These are phyloP conservation scores for Pythium brachiatum DNA, from an alignment of 352 stramenopile species.

Conservation along the genomic window DNA sequence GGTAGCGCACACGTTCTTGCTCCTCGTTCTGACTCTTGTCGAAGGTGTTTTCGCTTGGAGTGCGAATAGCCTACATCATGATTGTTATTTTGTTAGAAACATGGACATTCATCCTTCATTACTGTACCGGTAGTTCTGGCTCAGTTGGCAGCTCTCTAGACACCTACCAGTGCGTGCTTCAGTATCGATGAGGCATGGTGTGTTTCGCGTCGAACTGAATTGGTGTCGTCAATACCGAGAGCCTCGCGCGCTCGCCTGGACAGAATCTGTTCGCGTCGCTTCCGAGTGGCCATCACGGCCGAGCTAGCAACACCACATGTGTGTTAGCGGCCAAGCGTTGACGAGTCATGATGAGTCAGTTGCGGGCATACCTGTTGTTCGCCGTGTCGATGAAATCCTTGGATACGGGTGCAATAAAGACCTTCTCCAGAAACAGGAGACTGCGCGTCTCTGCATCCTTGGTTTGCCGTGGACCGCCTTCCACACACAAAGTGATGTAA, in stretches of 20 bases:
- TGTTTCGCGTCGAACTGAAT: not conserved
- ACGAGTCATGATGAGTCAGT: too few relatives aligned
- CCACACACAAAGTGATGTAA: not conserved
- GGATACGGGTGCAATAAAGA: constrained; percentile 12
- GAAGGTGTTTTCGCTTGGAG: not conserved
- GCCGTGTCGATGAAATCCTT: not conserved
- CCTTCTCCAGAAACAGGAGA: constrained; percentile 11
- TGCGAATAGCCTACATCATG: not conserved
- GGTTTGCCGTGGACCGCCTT: not conserved
- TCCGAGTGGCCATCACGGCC: not conserved
- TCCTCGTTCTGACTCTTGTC: not conserved
- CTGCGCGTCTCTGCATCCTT: not conserved
- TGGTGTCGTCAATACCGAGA: not conserved
- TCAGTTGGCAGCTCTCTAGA: too few relatives aligned
- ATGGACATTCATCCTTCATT: too few relatives aligned
- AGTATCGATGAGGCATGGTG: not conserved
- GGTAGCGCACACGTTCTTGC: not conserved
- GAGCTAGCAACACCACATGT: not conserved
- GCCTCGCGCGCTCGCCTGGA: not conserved
- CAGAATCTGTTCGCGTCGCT: not conserved
- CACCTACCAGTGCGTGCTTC: not conserved
- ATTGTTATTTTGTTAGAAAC: too few relatives aligned
- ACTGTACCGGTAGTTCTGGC: too few relatives aligned
- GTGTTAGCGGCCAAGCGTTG: too few relatives aligned
- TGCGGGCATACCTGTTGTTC: constrained; percentile 2